Conservation (phyloP, 345 rosid species). For the Citrus sinensis region DVS_A1.0 CM039162.1:4067501-4068000, state of each 20-base stretch:
- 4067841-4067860: conserved; percentile 6
- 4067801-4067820: neutral
- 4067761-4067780: neutral
- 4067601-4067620: conserved; percentile 54
- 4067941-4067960: neutral
- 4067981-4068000: neutral
- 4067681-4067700: neutral
- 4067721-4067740: neutral
- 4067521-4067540: neutral
- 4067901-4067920: conserved; percentile 27
- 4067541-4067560: neutral
- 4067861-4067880: neutral
- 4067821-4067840: conserved; percentile 1
- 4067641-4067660: conserved; percentile 72
- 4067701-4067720: neutral
- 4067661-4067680: neutral
- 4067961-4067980: neutral
- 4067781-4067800: neutral
- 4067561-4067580: neutral
- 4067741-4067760: neutral
- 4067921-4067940: neutral
- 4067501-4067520: neutral
- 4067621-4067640: conserved; percentile 68
- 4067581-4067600: neutral
- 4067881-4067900: conserved; percentile 18